Evolutionary conservation across 495 filamentous ascomycete genomes (phyloP).

Genomic region (Bacidia gigantensis): DNA sequence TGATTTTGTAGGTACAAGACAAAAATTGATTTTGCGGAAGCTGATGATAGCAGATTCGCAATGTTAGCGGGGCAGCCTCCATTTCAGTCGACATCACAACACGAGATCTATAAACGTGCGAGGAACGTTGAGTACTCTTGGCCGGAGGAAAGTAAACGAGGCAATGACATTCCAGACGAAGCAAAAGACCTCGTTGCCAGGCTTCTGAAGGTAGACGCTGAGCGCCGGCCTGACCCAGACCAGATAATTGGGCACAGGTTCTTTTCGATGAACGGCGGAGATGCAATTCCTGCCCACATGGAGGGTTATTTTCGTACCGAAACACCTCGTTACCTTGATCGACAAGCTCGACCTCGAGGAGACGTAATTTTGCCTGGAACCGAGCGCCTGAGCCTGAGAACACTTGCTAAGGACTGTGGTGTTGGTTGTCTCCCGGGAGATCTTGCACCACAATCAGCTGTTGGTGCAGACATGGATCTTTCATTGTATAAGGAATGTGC

Average conservation of each 20-base stretch:
- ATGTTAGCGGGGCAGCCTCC: conserved; percentile 84
- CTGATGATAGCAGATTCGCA: conserved; percentile 43
- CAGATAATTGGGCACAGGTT: conserved; percentile 72
- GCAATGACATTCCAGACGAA: conserved; percentile 37
- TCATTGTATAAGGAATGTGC: conserved; percentile 52
- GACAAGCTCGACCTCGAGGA: conserved; percentile 29
- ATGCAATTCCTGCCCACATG: conserved; percentile 34
- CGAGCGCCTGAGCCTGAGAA: conserved; percentile 33
- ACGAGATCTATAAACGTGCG: conserved; percentile 73
- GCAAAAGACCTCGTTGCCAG: conserved; percentile 68
- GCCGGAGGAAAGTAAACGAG: conserved; percentile 39
- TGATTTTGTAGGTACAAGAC: conserved; percentile 61
- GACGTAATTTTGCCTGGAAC: conserved; percentile 32
- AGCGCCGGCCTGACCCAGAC: conserved; percentile 62
- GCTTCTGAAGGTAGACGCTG: conserved; percentile 59
- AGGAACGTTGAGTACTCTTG: conserved; percentile 60
- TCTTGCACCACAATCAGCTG: conserved; percentile 10
- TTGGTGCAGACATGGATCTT: conserved; percentile 19
- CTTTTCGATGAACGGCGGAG: conserved; percentile 49
- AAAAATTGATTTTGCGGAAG: neutral
- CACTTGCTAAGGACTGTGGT: conserved; percentile 37
- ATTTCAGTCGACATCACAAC: conserved; percentile 73
- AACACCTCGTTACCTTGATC: conserved; percentile 33
- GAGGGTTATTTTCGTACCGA: conserved; percentile 29
- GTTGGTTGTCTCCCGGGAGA: conserved; percentile 26